phyloP scores from a whole-genome alignment of 2,329 filamentous ascomycete species.

The Exserohilum rostratum region DNA sequence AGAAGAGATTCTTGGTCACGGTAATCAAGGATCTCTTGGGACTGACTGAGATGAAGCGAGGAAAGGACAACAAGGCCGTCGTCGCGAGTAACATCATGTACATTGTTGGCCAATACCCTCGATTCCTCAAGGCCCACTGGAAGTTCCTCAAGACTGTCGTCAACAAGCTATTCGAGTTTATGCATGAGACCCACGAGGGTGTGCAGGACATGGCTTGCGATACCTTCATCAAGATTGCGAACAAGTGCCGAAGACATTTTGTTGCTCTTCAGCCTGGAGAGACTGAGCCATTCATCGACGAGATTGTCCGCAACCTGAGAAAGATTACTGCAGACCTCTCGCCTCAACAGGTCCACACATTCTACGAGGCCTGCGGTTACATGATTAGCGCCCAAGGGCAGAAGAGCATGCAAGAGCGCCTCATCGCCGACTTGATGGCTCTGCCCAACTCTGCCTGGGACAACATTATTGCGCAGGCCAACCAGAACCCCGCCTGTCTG shows the following conservation, averaged over 20 bases:
- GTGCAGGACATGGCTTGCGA: conserved; percentile 99
- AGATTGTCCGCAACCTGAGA: conserved; percentile 93
- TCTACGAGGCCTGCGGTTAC: conserved; percentile 98
- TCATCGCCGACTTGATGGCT: conserved; percentile 90
- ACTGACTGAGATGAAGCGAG: conserved; percentile 97
- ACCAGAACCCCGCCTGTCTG: conserved; percentile 80
- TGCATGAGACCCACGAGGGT: conserved; percentile 99
- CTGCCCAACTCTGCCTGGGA: conserved; percentile 96
- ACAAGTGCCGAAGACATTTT: conserved; percentile 96
- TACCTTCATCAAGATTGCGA: conserved; percentile 99
- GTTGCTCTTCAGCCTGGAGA: conserved; percentile 95
- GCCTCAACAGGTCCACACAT: conserved; percentile 97
- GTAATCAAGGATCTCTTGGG: conserved; percentile 98
- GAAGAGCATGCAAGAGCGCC: conserved; percentile 87
- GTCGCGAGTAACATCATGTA: conserved; percentile 99
- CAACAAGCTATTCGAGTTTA: conserved; percentile 99
- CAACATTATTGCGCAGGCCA: conserved; percentile 87
- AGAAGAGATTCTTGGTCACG: conserved; percentile 97
- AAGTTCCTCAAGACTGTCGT: conserved; percentile 99
- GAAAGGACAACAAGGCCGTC: conserved; percentile 99
- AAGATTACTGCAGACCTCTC: conserved; percentile 96
- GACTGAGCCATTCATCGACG: conserved; percentile 94
- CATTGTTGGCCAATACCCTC: conserved; percentile 97
- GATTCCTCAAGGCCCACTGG: conserved; percentile 98
- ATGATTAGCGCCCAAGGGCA: conserved; percentile 99